These are phyloP conservation scores for Pseudogymnoascus sp. DNA, from an alignment of 2,329 filamentous ascomycete species.

Conservation along the genomic window DNA sequence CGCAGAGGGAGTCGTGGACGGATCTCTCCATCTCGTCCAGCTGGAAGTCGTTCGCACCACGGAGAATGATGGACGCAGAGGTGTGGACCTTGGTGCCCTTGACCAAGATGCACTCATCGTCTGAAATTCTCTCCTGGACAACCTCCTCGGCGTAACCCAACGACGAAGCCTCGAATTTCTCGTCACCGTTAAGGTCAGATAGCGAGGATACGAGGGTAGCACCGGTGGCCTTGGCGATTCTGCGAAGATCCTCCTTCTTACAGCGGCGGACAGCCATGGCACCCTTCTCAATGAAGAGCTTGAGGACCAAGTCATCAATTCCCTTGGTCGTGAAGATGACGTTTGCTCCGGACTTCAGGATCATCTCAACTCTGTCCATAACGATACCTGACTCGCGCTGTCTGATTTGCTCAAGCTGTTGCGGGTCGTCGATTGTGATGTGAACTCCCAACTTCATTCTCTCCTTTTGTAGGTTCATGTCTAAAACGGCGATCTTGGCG, in stretches of 20 bases:
- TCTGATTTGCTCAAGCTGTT: constrained; percentile 95
- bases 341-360: constrained; percentile 93
- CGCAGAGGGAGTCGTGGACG: constrained; percentile 90
- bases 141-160: constrained; percentile 92
- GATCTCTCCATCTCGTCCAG: constrained; percentile 99
- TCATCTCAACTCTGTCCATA: constrained; percentile 90
- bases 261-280: constrained; percentile 93
- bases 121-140: constrained; percentile 94
- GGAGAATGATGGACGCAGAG: constrained; percentile 90
- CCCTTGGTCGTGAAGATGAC: constrained; percentile 96
- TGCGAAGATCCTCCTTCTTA: constrained; percentile 95
- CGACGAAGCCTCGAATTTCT: constrained; percentile 86
- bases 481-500: constrained; percentile 91
- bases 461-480: constrained; percentile 99
- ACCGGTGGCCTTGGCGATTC: constrained; percentile 92
- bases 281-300: constrained; percentile 87
- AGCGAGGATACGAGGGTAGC: constrained; percentile 87
- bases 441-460: constrained; percentile 98
- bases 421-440: constrained; percentile 94
- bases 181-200: constrained; percentile 94
- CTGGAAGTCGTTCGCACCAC: constrained; percentile 90
- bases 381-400: constrained; percentile 89
- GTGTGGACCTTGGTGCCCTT: constrained; percentile 93
- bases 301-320: constrained; percentile 91
- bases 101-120: constrained; percentile 95